A percentile compares a stretch with the other conserved stretches of the same genome.
Evolutionary conservation across 1,284 basidiomycete species (phyloP).

Genomic region (Ceratobasidium sp.): DNA sequence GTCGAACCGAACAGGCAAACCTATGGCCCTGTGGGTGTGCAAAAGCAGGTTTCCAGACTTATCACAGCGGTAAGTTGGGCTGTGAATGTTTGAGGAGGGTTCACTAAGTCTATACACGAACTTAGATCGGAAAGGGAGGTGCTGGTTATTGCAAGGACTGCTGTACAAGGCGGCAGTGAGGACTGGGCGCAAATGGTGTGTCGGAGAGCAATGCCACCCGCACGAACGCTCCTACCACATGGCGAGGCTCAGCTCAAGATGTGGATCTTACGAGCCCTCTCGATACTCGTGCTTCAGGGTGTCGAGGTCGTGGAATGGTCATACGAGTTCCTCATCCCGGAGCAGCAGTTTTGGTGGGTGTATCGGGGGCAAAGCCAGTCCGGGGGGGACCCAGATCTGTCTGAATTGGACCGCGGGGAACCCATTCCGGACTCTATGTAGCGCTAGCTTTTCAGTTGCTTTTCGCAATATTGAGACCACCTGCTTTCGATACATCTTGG

Average conservation of each 20-base stretch:
- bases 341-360: conserved; percentile 44
- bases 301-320: conserved; percentile 43
- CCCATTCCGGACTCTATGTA: conserved; percentile 32
- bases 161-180: conserved; percentile 39
- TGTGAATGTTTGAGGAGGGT: background rate
- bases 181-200: conserved; percentile 43
- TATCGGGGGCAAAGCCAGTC: conserved; percentile 31
- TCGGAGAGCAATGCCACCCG: conserved; percentile 40
- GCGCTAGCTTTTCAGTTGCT: conserved; percentile 26
- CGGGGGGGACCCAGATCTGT: conserved; percentile 39
- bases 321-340: conserved; percentile 38
- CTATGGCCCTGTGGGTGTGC: conserved; percentile 36
- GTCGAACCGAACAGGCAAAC: conserved; percentile 37
- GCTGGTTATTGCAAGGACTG: conserved; percentile 42
- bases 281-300: conserved; percentile 34
- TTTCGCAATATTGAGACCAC: conserved; percentile 25
- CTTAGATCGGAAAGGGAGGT: conserved; percentile 39
- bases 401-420: conserved; percentile 38
- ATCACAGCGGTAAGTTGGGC: conserved; percentile 29
- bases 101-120: conserved; percentile 5
- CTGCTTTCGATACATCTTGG: conserved; percentile 18
- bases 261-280: conserved; percentile 44
- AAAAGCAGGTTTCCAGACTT: conserved; percentile 36
- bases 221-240: conserved; percentile 37
- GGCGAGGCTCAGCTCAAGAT: conserved; percentile 43